Conservation (phyloP, 371 early-diverging fungal genomes). For the Mucor lusitanicus region DNA sequence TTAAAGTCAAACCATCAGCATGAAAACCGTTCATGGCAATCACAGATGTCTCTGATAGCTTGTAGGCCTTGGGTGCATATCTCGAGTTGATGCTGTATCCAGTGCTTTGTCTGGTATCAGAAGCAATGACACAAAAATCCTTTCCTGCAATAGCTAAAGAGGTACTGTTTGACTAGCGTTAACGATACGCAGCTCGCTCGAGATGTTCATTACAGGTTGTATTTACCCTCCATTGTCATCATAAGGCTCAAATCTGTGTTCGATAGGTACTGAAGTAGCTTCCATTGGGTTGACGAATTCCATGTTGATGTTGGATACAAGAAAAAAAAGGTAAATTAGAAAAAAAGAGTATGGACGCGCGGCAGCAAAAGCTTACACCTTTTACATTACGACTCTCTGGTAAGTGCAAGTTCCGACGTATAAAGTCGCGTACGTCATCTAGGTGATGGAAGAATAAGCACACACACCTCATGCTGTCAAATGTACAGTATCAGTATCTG, state of each 20-base stretch:
- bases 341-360: constrained; percentile 5
- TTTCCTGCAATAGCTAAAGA: constrained; percentile 93
- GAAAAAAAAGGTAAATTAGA: neutral
- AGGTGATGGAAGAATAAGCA: neutral
- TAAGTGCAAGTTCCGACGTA: neutral
- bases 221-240: constrained; percentile 78
- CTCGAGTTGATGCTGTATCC: constrained; percentile 97
- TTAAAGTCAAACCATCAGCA: constrained; percentile 93
- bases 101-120: constrained; percentile 97
- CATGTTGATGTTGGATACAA: constrained; percentile 6
- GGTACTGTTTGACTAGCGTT: constrained; percentile 62
- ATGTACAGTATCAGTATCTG: too few species aligned
- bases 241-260: constrained; percentile 78
- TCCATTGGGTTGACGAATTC: constrained; percentile 40
- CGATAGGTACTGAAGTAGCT: constrained; percentile 49
- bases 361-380: constrained; percentile 5
- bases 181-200: neutral
- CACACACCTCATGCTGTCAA: too few species aligned
- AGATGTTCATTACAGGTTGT: neutral
- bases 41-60: constrained; percentile 86
- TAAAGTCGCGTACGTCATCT: neutral
- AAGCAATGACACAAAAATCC: constrained; percentile 95
- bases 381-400: neutral
- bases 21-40: constrained; percentile 93
- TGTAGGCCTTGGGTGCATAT: constrained; percentile 91